Conservation (phyloP, 2,329 filamentous ascomycete species). For the Aspergillus sp. region DNA sequence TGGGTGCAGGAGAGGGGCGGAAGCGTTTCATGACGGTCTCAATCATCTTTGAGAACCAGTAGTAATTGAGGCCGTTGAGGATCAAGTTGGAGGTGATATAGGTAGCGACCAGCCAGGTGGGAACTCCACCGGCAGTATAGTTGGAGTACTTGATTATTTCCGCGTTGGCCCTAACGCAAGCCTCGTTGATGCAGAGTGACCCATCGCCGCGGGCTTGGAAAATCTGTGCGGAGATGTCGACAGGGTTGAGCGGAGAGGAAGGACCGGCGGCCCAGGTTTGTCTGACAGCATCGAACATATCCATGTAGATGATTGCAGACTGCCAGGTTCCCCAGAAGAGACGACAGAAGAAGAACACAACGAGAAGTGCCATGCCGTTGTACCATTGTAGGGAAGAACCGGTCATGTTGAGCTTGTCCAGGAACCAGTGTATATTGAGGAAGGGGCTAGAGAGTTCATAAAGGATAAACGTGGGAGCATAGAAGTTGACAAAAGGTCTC, state of each 20-base stretch:
- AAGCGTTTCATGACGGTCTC: constrained; percentile 64
- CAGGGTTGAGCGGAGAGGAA: constrained; percentile 26
- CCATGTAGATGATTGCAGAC: constrained; percentile 58
- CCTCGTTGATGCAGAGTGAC: constrained; percentile 37
- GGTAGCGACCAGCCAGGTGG: constrained; percentile 58
- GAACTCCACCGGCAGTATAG: constrained; percentile 42
- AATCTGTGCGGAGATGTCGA: constrained; percentile 33
- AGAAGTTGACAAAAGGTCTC: constrained; percentile 67
- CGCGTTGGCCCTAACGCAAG: constrained; percentile 41
- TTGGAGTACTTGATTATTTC: constrained; percentile 53
- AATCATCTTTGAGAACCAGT: constrained; percentile 69
- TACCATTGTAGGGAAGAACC: constrained; percentile 62
- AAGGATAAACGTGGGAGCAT: constrained; percentile 64
- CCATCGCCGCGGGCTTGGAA: constrained; percentile 37
- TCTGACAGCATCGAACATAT: constrained; percentile 57
- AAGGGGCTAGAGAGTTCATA: constrained; percentile 68
- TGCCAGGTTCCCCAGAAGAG: constrained; percentile 64
- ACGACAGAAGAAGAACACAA: constrained; percentile 61
- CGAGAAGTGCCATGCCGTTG: constrained; percentile 61
- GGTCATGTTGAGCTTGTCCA: constrained; percentile 66
- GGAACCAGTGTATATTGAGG: constrained; percentile 70
- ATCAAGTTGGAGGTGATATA: constrained; percentile 60
- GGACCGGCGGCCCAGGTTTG: constrained; percentile 36
- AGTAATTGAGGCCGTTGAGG: constrained; percentile 64
- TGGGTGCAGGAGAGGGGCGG: constrained; percentile 34